Percentiles rank a stretch among this genome's conserved stretches.
These are phyloP conservation scores for Solanum hybrid DNA, from an alignment of 305 asterid species.

Conservation along the genomic window DNA sequence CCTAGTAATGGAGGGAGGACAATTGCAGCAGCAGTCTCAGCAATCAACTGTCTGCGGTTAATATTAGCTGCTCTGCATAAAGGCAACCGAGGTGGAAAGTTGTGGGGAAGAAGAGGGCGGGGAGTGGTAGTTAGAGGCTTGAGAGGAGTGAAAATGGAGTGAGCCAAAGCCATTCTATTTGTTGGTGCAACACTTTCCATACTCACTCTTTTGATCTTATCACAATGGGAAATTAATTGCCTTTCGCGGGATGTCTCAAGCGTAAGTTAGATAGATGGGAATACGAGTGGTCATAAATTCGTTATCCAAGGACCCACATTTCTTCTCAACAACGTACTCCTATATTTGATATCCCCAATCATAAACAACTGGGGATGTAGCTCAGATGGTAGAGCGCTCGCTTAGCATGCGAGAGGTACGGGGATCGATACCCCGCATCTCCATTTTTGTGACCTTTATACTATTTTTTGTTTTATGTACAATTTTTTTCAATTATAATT, in stretches of 20 bases:
- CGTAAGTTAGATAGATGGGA: neutral
- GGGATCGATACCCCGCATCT: slow-evolving; percentile 18
- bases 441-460: neutral
- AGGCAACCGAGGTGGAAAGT: neutral
- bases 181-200: neutral
- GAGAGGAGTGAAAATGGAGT: slow-evolving; percentile 2
- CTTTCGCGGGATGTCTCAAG: slow-evolving; percentile 9
- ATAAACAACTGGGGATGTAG: slow-evolving; percentile 51
- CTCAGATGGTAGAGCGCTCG: slow-evolving; percentile 98
- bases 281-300: neutral
- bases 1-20: slow-evolving; percentile 30
- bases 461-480: neutral
- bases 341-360: neutral
- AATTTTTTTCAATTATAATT: no score
- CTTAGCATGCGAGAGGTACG: slow-evolving; percentile 98
- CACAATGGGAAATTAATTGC: neutral
- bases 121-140: slow-evolving; percentile 2
- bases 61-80: slow-evolving; percentile 11
- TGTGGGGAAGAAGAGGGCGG: neutral
- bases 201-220: slow-evolving; percentile 5
- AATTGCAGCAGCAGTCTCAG: slow-evolving; percentile 30
- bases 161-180: neutral
- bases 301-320: neutral
- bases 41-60: slow-evolving; percentile 53
- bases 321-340: neutral